Evolutionary conservation across 2,329 filamentous ascomycete species (phyloP), one percentile per base, ranked within the genome.

Genomic region (Aspergillus unguis): DNA sequence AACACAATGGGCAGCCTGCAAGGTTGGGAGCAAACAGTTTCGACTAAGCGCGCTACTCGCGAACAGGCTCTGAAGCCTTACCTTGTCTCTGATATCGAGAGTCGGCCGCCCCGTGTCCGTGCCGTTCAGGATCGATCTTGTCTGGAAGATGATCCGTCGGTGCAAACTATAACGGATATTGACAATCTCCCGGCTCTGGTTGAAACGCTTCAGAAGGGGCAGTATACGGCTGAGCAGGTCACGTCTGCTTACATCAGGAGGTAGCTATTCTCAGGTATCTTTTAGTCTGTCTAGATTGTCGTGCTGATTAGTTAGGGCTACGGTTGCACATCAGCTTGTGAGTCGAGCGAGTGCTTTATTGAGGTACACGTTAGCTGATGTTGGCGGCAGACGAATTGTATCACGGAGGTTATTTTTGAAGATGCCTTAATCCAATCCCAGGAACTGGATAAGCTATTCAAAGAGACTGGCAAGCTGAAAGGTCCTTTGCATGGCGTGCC

Each of bases 401-500:
- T 74, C 10, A 73, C 69, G 3, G 67, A 71, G 54, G 56, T 72
- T 2, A 43, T 70, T 4, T 73, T 72, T 46, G 62, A 68, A 23
- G 64, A 69, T 33, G 69, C 70, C 7, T 43, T 72, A 36, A 33
- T 53, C 9, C 60, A 71, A 38, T 69, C 70, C n/a, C 62, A 54
- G 32, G 44, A 53, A 1, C 58, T 72, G 9, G 70, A 73, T 52
- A 27, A 27, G 10, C 51, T 62, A 2, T 70, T 63, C 28, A 52
- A 55, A 28, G 49, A 53, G 28, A 65, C 62, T 0, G 72, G 72
- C 4, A 71, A 73, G 58, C 58, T 75, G 10, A 72, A 80, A 59
- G 79, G 80, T 3, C 72, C 77, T 23, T 58, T 80, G 8, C 81
- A 81, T 63, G 81, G 80, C 0, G 64, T 84, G 2, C 80, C 80